These are phyloP conservation scores for Theileria orientalis DNA, from an alignment of 169 alveolate species.

Conservation along the genomic window DNA sequence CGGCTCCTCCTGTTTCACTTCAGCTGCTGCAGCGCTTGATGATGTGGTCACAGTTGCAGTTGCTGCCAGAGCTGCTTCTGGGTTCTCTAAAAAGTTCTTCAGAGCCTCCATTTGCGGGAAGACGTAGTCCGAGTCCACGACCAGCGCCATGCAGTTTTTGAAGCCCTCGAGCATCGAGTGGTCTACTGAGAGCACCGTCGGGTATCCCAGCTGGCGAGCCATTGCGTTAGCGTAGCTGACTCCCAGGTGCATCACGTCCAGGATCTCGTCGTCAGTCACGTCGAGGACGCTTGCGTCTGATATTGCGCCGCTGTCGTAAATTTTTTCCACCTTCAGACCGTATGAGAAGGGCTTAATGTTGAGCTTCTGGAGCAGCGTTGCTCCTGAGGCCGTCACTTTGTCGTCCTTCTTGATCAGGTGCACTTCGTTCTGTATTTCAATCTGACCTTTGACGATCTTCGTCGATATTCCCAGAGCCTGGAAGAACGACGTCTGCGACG, in stretches of 20 bases:
- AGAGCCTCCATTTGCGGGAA: conserved; percentile 92
- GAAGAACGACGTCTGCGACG: conserved; percentile 98
- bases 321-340: conserved; percentile 90
- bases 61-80: conserved; percentile 86
- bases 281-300: conserved; percentile 94
- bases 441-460: conserved; percentile 97
- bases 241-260: conserved; percentile 83
- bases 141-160: conserved; percentile 95
- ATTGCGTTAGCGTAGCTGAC: conserved; percentile 91
- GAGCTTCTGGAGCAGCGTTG: conserved; percentile 94
- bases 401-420: conserved; percentile 92
- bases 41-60: conserved; percentile 78
- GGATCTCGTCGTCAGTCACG: conserved; percentile 90
- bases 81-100: conserved; percentile 90
- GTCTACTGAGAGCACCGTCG: conserved; percentile 94
- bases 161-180: conserved; percentile 93
- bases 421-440: conserved; percentile 94
- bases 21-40: conserved; percentile 75
- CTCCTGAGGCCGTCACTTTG: conserved; percentile 95
- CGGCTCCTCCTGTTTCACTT: conserved; percentile 79
- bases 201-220: conserved; percentile 90
- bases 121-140: conserved; percentile 88
- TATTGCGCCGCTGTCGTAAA: conserved; percentile 93
- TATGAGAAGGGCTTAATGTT: conserved; percentile 96
- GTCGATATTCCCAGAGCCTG: conserved; percentile 98